Evolutionary conservation across 768 basidiomycete genomes (phyloP).

Genomic region (Tubosaeta brunneosetosa): DNA sequence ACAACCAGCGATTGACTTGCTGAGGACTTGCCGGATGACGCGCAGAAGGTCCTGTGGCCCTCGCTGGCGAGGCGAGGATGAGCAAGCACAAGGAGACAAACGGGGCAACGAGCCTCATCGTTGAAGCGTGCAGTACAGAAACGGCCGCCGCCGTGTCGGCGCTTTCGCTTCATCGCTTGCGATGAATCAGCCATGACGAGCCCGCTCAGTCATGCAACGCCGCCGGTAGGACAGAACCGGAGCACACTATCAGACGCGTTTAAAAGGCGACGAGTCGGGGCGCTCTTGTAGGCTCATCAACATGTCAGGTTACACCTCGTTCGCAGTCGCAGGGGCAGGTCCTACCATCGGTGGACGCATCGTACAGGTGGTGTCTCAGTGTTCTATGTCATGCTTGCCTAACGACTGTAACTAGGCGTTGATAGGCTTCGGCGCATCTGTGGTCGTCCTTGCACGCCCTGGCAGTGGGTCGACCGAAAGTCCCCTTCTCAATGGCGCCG

Average conservation of each 20-base stretch:
- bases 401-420: constrained; percentile 18
- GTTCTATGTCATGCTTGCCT: not conserved
- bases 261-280: not conserved
- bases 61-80: constrained; percentile 6
- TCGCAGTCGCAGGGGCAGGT: constrained; percentile 34
- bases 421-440: constrained; percentile 18
- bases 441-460: constrained; percentile 22
- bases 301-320: constrained; percentile 30
- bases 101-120: constrained; percentile 14
- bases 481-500: constrained; percentile 23
- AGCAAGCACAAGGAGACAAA: constrained; percentile 11
- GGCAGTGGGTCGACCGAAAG: constrained; percentile 17
- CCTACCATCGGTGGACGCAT: constrained; percentile 34
- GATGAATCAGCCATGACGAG: not conserved
- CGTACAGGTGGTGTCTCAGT: constrained; percentile 14
- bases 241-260: constrained; percentile 2
- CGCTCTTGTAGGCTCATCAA: not conserved
- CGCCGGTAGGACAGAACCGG: not conserved
- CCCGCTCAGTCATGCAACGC: not conserved
- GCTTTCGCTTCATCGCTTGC: not conserved
- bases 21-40: constrained; percentile 43
- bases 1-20: constrained; percentile 61
- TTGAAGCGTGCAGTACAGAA: not conserved
- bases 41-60: constrained; percentile 7
- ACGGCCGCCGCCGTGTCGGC: not conserved